A percentile compares a stretch with the other conserved stretches of the same genome.
phyloP scores from a whole-genome alignment of 257 asterid species.

The Lithospermum erythrorhizon region DNA sequence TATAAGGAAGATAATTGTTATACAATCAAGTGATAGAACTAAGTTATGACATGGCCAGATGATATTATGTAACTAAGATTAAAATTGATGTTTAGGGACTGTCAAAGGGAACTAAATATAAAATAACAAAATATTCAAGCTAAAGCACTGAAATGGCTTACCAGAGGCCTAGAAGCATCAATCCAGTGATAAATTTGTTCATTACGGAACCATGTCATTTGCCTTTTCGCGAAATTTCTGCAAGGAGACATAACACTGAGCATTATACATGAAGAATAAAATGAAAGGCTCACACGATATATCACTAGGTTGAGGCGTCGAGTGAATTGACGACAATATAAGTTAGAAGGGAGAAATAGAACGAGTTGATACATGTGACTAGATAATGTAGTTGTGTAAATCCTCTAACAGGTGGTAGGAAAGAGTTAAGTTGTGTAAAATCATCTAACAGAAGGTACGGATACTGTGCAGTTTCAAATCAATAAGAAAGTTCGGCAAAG shows the following conservation, averaged over 20 bases:
- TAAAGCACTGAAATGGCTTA: slow-evolving; percentile 17
- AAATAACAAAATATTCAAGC: not conserved
- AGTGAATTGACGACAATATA: too few relatives aligned
- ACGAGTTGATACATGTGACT: too few relatives aligned
- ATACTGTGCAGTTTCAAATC: too few relatives aligned
- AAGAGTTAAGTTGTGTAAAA: too few relatives aligned
- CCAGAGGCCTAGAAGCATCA: slow-evolving; percentile 86
- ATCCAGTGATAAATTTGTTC: slow-evolving; percentile 92
- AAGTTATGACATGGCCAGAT: too few relatives aligned
- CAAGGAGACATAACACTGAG: slow-evolving; percentile 9
- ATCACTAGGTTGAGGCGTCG: too few relatives aligned
- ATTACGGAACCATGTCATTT: slow-evolving; percentile 94
- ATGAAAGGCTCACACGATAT: not conserved
- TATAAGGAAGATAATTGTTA: not conserved
- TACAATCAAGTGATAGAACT: too few relatives aligned
- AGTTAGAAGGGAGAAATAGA: too few relatives aligned
- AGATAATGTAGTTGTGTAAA: too few relatives aligned
- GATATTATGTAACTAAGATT: not conserved
- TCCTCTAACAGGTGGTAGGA: too few relatives aligned
- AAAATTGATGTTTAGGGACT: not conserved
- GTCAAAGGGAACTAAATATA: not conserved
- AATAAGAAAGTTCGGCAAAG: not conserved
- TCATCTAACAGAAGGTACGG: too few relatives aligned
- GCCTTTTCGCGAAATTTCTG: slow-evolving; percentile 96
- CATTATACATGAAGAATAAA: not conserved